Evolutionary conservation across 352 stramenopile genomes (phyloP).

Genomic region (Halophytophthora batemanensis): DNA sequence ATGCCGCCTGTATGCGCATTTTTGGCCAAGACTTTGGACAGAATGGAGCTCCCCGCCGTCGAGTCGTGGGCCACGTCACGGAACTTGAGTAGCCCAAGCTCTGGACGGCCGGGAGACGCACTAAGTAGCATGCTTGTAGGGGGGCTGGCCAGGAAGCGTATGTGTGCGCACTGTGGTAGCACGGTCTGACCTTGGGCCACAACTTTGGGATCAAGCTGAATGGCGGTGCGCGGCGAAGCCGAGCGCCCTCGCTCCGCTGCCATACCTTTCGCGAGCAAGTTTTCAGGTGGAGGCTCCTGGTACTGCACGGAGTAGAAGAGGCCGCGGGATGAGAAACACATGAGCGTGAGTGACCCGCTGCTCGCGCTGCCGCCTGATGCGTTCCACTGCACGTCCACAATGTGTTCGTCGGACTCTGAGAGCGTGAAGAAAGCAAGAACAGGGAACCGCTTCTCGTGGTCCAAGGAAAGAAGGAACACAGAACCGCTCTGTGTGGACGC

Average conservation of each 20-base stretch:
- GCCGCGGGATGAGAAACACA: slow-evolving; percentile 49
- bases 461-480: slow-evolving; percentile 63
- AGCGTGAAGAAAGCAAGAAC: slow-evolving; percentile 57
- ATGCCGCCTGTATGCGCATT: slow-evolving; percentile 57
- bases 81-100: slow-evolving; percentile 57
- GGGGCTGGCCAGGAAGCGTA: slow-evolving; percentile 46
- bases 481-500: slow-evolving; percentile 42
- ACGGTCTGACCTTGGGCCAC: slow-evolving; percentile 48
- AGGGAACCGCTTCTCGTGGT: slow-evolving; percentile 67
- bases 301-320: slow-evolving; percentile 51
- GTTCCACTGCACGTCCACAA: slow-evolving; percentile 67
- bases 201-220: slow-evolving; percentile 36
- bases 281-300: slow-evolving; percentile 18
- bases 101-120: slow-evolving; percentile 26
- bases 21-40: slow-evolving; percentile 51
- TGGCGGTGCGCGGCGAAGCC: slow-evolving; percentile 8
- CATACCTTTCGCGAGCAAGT: slow-evolving; percentile 15
- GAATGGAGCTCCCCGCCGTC: slow-evolving; percentile 41
- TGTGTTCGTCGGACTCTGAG: slow-evolving; percentile 26
- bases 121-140: slow-evolving; percentile 54
- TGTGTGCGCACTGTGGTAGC: slow-evolving; percentile 26
- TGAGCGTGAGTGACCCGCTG: slow-evolving; percentile 45
- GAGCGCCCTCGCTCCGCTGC: slow-evolving; percentile 11
- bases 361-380: slow-evolving; percentile 13
- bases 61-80: slow-evolving; percentile 46